Conservation (phyloP, 2,329 filamentous ascomycete species). For the Sarocladium brachiariae region DNA sequence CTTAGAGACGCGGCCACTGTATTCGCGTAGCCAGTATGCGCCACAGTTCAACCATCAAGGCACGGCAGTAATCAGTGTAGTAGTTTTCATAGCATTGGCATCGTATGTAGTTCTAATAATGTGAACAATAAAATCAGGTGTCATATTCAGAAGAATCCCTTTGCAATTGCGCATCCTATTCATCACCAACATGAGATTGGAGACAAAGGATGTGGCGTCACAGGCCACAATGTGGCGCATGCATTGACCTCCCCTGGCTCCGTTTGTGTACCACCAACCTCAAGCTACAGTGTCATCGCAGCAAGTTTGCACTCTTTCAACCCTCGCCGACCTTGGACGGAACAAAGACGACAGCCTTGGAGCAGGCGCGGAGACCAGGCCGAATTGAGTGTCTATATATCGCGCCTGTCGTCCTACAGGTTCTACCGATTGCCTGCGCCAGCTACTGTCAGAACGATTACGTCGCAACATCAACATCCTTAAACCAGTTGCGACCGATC, state of each 20-base stretch:
- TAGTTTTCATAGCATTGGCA: no score
- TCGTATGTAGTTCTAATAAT: no score
- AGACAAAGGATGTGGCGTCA: constrained; percentile 7
- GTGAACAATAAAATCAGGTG: no score
- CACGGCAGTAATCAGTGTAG: neutral
- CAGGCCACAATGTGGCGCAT: constrained; percentile 3
- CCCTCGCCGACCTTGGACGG: neutral
- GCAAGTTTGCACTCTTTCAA: neutral
- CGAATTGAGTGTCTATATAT: neutral
- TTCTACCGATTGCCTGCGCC: neutral
- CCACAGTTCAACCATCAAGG: neutral
- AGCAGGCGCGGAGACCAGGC: neutral
- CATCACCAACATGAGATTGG: neutral
- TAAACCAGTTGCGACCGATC: neutral
- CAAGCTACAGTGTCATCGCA: constrained; percentile 9
- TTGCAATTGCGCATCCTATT: no score
- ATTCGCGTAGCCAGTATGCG: neutral
- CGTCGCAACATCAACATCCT: no score
- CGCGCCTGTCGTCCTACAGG: neutral
- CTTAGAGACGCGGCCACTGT: constrained; percentile 5
- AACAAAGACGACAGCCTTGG: neutral
- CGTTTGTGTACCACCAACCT: constrained; percentile 3
- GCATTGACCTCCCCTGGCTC: neutral
- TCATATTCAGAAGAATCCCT: no score
- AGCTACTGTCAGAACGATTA: no score